Evolutionary conservation across 805 yeast species (phyloP).

Genomic region (Saccharomycopsis sp.): DNA sequence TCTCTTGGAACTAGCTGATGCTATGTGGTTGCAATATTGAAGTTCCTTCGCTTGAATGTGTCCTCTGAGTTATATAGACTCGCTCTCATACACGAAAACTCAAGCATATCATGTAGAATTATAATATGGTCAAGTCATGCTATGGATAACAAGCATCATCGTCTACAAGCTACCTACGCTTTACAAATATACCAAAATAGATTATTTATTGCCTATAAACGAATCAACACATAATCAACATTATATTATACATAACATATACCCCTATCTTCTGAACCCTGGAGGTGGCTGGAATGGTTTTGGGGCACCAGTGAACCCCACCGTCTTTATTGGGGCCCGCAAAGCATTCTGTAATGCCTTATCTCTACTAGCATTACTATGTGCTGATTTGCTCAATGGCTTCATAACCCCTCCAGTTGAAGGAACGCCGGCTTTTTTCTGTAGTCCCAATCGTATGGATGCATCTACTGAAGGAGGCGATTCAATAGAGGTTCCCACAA

Average conservation of each 20-base stretch:
- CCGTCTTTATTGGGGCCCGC: constrained; percentile 25
- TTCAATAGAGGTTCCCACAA: constrained; percentile 43
- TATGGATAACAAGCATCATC: too few species aligned
- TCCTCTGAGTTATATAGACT: too few species aligned
- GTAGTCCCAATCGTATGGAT: constrained; percentile 19
- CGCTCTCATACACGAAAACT: too few species aligned
- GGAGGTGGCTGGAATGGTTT: constrained; percentile 44
- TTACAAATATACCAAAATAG: not conserved
- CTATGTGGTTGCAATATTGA: too few species aligned
- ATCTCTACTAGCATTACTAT: constrained; percentile 3
- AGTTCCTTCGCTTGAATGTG: too few species aligned
- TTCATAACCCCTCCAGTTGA: constrained; percentile 28
- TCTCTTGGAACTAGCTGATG: too few species aligned
- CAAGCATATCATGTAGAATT: too few species aligned
- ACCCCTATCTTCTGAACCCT: constrained; percentile 31
- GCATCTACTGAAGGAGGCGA: constrained; percentile 28
- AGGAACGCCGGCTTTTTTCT: not conserved
- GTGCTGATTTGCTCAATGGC: constrained; percentile 23
- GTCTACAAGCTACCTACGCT: too few species aligned
- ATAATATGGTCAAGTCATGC: too few species aligned
- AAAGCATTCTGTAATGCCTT: constrained; percentile 23
- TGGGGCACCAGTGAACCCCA: constrained; percentile 30
- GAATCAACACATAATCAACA: not conserved
- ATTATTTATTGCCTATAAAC: not conserved
- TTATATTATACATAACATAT: not conserved